Percentiles rank a stretch among this genome's conserved stretches.
Conservation (phyloP, 495 filamentous ascomycete genomes). For the Cladorrhinum samala region DNA sequence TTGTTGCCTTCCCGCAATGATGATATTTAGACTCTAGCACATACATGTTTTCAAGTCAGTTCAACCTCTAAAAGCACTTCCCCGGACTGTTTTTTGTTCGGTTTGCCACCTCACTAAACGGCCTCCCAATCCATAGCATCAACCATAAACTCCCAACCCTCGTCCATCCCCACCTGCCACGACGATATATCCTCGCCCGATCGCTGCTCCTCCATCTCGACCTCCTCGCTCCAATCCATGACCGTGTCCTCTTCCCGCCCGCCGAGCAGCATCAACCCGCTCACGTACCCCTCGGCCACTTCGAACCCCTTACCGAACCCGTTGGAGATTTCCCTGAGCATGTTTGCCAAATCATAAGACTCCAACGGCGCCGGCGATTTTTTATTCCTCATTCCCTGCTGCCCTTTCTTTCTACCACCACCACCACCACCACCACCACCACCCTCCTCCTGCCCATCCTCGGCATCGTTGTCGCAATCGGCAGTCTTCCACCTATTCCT, state of each 20-base stretch:
- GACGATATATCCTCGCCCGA: no score
- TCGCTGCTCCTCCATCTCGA: slow-evolving; percentile 28
- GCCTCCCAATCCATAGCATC: slow-evolving; percentile 64
- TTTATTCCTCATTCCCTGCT: slow-evolving; percentile 2
- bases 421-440: slow-evolving; percentile 33
- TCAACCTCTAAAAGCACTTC: no score
- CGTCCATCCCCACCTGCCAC: not conserved
- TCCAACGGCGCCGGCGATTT: slow-evolving; percentile 37
- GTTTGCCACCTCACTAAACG: slow-evolving; percentile 35
- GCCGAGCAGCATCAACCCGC: slow-evolving; percentile 1
- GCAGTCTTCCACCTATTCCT: slow-evolving; percentile 64
- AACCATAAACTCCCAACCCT: slow-evolving; percentile 54
- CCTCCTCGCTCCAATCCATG: slow-evolving; percentile 23
- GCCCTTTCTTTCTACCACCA: slow-evolving; percentile 26
- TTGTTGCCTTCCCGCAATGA: no score
- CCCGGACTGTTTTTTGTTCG: not conserved
- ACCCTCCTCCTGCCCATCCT: no score
- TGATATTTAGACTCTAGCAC: no score
- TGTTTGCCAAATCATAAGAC: slow-evolving; percentile 50
- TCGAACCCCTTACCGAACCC: slow-evolving; percentile 35
- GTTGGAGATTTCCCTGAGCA: slow-evolving; percentile 39
- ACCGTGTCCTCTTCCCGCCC: not conserved
- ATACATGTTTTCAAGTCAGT: no score
- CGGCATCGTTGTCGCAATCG: not conserved
- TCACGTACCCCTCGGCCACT: slow-evolving; percentile 25